Evolutionary conservation across 2,329 filamentous ascomycete species (phyloP), one percentile per base, ranked within the genome.

Genomic region (Calonectria crousiana): DNA sequence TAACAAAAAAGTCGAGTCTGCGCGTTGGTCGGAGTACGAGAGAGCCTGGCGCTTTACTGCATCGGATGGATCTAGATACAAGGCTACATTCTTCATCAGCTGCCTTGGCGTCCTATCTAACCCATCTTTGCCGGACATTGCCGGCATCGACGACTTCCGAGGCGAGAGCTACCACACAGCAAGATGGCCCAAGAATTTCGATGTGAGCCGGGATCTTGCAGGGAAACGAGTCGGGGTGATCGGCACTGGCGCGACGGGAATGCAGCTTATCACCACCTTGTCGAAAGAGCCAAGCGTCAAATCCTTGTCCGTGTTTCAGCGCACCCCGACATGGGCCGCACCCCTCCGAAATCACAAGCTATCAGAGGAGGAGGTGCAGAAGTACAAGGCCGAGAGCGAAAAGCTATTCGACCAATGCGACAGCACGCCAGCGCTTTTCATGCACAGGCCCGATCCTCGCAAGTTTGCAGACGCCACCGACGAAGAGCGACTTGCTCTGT

Each of bases 271-370:
- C 3, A 78, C 77, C 0, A 32, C 75, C 2, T 4, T 78, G 0
- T 77, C 77, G 0, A 77, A 80, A 4, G 77, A 75, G 0, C 78
- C 82, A 2, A 79, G 74, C 6, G 78, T 85, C n/a, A 81, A 84
- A 47, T 84, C 83, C 6, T 70, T 85, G 14, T 83, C 77, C 1
- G 79, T 82, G 0, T 83, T 83, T 34, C 82, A 83, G 23, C 76
- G 82, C 2, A 82, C 79, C 0, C 74, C 81, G 11, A 81, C 78
- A 36, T 81, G 76, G 79, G 75, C 79, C 0, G 77, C 77, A 13
- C 81, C 81, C 3, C 74, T 81, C 0, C 73, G 71, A 9, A 80
- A 80, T 11, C 44, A 51, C 0, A 60, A 71, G 1, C 80, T 82
- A 18, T 71, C 77, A 0, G 1, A 66, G 0, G 70, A 78, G 18